Evolutionary conservation across 1,284 basidiomycete species (phyloP).

Genomic region (Ceratobasidium sp.): DNA sequence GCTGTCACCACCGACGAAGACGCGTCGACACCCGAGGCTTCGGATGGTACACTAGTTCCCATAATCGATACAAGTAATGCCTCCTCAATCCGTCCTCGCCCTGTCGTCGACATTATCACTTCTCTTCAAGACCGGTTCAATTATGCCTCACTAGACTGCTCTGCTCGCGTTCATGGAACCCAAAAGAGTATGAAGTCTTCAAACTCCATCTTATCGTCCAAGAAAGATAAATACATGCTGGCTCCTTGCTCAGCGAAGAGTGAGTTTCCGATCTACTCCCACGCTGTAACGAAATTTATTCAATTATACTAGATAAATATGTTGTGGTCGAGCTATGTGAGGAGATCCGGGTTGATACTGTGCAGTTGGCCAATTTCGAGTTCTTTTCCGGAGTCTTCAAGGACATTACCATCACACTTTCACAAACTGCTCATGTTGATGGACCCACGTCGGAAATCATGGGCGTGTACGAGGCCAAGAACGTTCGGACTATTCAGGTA

Average conservation of each 20-base stretch:
- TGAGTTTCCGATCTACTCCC: neutral
- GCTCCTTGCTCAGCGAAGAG: conserved; percentile 76
- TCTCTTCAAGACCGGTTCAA: conserved; percentile 77
- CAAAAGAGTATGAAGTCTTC: conserved; percentile 86
- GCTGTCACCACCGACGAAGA: too few species aligned
- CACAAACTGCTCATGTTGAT: conserved; percentile 61
- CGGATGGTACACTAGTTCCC: neutral
- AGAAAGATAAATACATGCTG: conserved; percentile 96
- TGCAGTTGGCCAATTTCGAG: conserved; percentile 96
- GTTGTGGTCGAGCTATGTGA: conserved; percentile 97
- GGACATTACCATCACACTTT: conserved; percentile 86
- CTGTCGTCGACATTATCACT: neutral
- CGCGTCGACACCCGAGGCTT: conserved; percentile 37
- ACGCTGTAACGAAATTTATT: neutral
- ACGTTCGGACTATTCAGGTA: conserved; percentile 92
- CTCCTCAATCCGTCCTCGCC: conserved; percentile 9
- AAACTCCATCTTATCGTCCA: conserved; percentile 84
- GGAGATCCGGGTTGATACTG: conserved; percentile 87
- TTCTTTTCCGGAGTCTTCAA: conserved; percentile 98
- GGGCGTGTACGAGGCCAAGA: conserved; percentile 85
- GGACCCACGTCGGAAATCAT: conserved; percentile 72
- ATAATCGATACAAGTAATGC: conserved; percentile 9
- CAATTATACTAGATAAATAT: conserved; percentile 67
- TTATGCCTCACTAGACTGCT: conserved; percentile 93
- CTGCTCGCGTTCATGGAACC: conserved; percentile 86